Base-by-base conservation (phyloP, 2,329 filamentous ascomycete genomes). In the Ramularia collo-cygni region DNA sequence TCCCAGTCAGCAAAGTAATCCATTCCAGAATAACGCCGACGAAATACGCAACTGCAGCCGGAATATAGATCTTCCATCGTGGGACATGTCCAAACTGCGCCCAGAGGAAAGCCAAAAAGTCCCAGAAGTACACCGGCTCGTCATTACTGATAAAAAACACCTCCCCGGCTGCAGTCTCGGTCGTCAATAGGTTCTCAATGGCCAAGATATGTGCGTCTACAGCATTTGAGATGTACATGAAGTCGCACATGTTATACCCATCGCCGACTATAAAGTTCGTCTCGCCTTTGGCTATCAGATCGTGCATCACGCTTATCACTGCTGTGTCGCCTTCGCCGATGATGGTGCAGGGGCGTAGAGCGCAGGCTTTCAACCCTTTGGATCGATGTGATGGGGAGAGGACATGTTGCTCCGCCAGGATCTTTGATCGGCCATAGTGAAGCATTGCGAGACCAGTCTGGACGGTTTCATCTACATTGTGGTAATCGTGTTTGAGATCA, bases 131-230 rank as follows among this genome's bases (percentile, higher is more conserved):
- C 14, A 93, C 72, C 4, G 90, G 90, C 52, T 79, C 72, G 64
- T 88, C 85, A 63, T 96, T 96, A 42, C 87, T 92, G 57, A 96
- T 77, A 66, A 95, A 80, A 69, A 96, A 90, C 36, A 81, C 81
- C 62, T 95, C 81, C 43, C 90, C 92, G 0, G 72, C 70, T 14
- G 76, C 79, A n/a, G 74, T 67, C 43, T 71, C 65, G 1, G 77
- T 80, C 39, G 72, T 69, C 33, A 92, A 72, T 29, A 95, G 77
- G 41, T 81, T 82, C 47, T 74, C 74, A 4, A 83, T 79, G 26
- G 88, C 88, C 35, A 95, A 81, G 31, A 93, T 71, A 65, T 96
- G 89, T 1, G 82, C 85, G 65, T 93, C 80, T 2, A 78, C 80
- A 16, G 81, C 72, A 60, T 85, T 85, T 43, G 69, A 69, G 10